phyloP scores from a whole-genome alignment of 2,329 filamentous ascomycete species.

The Leptosphaerulina australis region DNA sequence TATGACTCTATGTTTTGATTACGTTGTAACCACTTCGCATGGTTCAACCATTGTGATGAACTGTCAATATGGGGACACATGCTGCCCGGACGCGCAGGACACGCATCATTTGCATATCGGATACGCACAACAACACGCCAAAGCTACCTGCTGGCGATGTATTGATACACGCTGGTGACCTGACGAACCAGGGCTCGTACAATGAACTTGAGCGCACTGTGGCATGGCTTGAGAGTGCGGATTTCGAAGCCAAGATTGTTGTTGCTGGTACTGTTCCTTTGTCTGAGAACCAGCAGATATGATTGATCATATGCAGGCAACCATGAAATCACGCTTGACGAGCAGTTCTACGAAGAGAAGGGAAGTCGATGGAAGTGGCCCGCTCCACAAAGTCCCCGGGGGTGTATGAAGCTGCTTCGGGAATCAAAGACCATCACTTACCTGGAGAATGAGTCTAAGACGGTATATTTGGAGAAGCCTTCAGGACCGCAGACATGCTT shows the following conservation, averaged over 20 bases:
- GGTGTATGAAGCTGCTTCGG: slow-evolving; percentile 61
- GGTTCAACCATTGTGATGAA: slow-evolving; percentile 1
- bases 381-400: slow-evolving; percentile 57
- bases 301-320: slow-evolving; percentile 62
- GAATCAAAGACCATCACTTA: slow-evolving; percentile 64
- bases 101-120: slow-evolving; percentile 75
- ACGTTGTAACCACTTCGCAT: not conserved
- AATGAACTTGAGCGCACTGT: slow-evolving; percentile 65
- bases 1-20: slow-evolving; percentile 4
- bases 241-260: slow-evolving; percentile 73
- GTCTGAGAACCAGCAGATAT: too few species aligned
- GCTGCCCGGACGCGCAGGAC: slow-evolving; percentile 48
- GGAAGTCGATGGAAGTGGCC: slow-evolving; percentile 64
- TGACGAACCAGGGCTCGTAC: slow-evolving; percentile 73
- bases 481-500: slow-evolving; percentile 61
- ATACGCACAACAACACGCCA: slow-evolving; percentile 72
- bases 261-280: slow-evolving; percentile 62
- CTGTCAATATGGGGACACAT: not conserved
- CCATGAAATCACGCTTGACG: slow-evolving; percentile 74
- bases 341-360: slow-evolving; percentile 63
- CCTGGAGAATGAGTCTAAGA: slow-evolving; percentile 63
- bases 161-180: slow-evolving; percentile 75
- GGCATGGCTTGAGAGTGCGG: slow-evolving; percentile 69
- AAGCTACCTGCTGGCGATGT: slow-evolving; percentile 74
- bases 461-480: slow-evolving; percentile 58